These are phyloP conservation scores for Saccharomyces pastorianus DNA, from an alignment of 1,139 yeast species.

Conservation along the genomic window DNA sequence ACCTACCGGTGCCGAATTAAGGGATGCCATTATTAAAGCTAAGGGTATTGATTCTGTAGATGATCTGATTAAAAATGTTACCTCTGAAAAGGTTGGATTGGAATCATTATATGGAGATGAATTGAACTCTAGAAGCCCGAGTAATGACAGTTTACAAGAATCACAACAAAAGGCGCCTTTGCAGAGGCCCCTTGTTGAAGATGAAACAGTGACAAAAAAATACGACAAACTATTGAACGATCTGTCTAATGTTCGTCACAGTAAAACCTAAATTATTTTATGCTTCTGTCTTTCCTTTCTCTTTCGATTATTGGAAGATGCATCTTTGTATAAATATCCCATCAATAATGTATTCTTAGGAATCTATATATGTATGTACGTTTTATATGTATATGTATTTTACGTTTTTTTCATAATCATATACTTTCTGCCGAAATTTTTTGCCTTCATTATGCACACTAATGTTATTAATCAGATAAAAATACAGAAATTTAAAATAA, in stretches of 20 bases:
- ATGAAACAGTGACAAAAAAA: slow-evolving; percentile 47
- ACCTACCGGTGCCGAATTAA: slow-evolving; percentile 67
- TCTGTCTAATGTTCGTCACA: slow-evolving; percentile 53
- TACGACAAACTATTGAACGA: slow-evolving; percentile 64
- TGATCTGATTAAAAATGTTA: slow-evolving; percentile 61
- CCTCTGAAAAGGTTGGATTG: slow-evolving; percentile 43
- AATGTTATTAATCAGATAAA: too few relatives aligned
- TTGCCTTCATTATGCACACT: not conserved
- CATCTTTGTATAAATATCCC: not conserved
- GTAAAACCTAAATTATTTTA: slow-evolving; percentile 17
- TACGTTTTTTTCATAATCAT: not conserved
- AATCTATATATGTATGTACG: not conserved
- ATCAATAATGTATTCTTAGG: not conserved
- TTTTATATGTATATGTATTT: not conserved
- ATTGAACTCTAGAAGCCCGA: slow-evolving; percentile 2
- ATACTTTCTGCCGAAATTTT: not conserved
- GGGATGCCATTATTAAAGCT: slow-evolving; percentile 71
- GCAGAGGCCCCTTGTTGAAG: slow-evolving; percentile 3
- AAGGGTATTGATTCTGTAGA: slow-evolving; percentile 68
- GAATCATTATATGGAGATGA: slow-evolving; percentile 45
- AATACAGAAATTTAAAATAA: not conserved
- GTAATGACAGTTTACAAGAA: slow-evolving; percentile 1
- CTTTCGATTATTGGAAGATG: not conserved
- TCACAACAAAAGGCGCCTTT: not conserved
- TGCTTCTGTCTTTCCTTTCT: not conserved